phyloP scores from a whole-genome alignment of 2,329 filamentous ascomycete species.

The Trichoderma gracile region DNA sequence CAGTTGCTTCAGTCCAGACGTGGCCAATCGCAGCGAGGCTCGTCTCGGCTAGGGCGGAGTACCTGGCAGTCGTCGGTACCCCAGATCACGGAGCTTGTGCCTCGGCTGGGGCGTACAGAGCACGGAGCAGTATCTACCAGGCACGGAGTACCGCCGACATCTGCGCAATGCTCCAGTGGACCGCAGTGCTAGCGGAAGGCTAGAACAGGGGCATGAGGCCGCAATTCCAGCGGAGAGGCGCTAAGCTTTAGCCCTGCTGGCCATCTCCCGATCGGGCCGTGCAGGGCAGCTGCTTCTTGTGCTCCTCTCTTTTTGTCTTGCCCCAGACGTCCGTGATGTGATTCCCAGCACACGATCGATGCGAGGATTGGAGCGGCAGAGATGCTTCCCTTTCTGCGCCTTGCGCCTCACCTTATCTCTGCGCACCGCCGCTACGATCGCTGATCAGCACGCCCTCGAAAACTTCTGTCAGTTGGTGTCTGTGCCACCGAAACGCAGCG shows the following conservation, averaged over 20 bases:
- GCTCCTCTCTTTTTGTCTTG: background rate
- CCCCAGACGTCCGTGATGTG: background rate
- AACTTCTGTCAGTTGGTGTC: background rate
- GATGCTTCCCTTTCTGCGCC: background rate
- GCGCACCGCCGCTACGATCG: background rate
- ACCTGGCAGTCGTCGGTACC: slow-evolving; percentile 1
- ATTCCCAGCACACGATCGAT: background rate
- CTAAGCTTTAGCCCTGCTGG: slow-evolving; percentile 19
- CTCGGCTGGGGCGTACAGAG: background rate
- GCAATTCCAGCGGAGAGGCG: slow-evolving; percentile 19
- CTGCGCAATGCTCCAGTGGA: background rate
- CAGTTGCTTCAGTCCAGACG: background rate
- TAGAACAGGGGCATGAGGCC: slow-evolving; percentile 15
- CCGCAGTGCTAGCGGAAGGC: background rate
- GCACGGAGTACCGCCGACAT: background rate
- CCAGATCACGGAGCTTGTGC: background rate
- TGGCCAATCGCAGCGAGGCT: background rate
- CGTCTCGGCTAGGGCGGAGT: slow-evolving; percentile 8
- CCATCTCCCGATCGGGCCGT: slow-evolving; percentile 21
- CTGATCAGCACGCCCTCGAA: background rate
- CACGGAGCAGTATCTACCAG: background rate
- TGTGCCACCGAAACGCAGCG: background rate
- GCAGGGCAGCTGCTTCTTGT: background rate
- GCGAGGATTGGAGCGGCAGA: slow-evolving; percentile 4
- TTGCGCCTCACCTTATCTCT: background rate